A percentile compares a stretch with the other conserved stretches of the same genome.
phyloP scores from a whole-genome alignment of 2,329 filamentous ascomycete species.

The Stachybotrys elegans region DNA sequence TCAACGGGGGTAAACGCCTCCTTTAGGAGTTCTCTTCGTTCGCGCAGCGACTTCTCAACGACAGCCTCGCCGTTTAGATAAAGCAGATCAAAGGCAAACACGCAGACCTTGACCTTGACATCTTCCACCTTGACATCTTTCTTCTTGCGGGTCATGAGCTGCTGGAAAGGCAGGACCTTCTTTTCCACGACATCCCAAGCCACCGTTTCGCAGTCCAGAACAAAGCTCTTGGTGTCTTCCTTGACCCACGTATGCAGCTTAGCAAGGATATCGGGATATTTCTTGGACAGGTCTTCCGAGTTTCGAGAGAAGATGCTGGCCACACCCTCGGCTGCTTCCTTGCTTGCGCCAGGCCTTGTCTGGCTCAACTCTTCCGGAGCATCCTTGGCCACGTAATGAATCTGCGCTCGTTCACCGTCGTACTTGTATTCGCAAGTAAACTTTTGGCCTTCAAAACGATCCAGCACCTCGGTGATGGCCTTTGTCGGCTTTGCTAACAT shows the following conservation, averaged over 20 bases:
- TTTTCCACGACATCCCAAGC: conserved; percentile 94
- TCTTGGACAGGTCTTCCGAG: conserved; percentile 93
- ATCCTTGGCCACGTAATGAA: conserved; percentile 89
- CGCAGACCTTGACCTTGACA: conserved; percentile 93
- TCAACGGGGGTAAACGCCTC: conserved; percentile 71
- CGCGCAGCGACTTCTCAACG: conserved; percentile 80
- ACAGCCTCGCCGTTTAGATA: conserved; percentile 89
- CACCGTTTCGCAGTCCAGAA: conserved; percentile 97
- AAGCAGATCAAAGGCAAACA: conserved; percentile 92
- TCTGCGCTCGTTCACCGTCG: conserved; percentile 96
- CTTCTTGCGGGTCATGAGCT: conserved; percentile 95
- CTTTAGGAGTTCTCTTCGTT: conserved; percentile 72
- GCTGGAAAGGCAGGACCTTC: conserved; percentile 94
- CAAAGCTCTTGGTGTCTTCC: conserved; percentile 84
- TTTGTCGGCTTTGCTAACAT: conserved; percentile 99
- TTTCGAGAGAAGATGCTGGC: conserved; percentile 96
- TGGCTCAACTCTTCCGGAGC: conserved; percentile 64
- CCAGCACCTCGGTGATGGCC: conserved; percentile 93
- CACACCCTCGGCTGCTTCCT: conserved; percentile 66
- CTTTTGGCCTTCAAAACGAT: conserved; percentile 89
- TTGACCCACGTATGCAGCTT: conserved; percentile 90
- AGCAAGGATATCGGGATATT: conserved; percentile 91
- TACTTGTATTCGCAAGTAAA: conserved; percentile 99
- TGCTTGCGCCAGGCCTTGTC: conserved; percentile 53
- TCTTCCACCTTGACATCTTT: conserved; percentile 96